Evolutionary conservation across 2,329 filamentous ascomycete species (phyloP).

Genomic region (Hypoxylon sp.): DNA sequence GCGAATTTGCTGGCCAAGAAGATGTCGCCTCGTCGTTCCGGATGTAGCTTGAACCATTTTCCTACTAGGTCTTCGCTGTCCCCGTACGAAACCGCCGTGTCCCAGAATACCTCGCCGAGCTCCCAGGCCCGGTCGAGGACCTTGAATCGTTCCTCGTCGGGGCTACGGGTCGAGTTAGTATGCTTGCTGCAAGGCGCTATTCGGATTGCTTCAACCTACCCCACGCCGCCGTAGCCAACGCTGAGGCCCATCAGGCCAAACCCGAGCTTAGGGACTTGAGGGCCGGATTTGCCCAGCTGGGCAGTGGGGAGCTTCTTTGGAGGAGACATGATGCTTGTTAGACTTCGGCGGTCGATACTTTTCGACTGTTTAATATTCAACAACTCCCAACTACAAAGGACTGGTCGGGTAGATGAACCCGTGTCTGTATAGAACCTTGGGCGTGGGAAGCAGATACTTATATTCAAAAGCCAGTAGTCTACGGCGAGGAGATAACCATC

Average conservation of each 20-base stretch:
- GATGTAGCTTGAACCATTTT: slow-evolving; percentile 59
- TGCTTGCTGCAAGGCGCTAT: background rate
- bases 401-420: background rate
- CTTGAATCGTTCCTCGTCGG: slow-evolving; percentile 43
- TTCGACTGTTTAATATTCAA: background rate
- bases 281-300: slow-evolving; percentile 44
- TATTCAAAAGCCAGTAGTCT: slow-evolving; percentile 2
- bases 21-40: slow-evolving; percentile 56
- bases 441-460: slow-evolving; percentile 14
- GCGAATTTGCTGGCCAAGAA: slow-evolving; percentile 58
- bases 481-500: background rate
- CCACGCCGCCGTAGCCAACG: slow-evolving; percentile 34
- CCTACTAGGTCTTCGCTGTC: slow-evolving; percentile 60
- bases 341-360: background rate
- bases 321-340: slow-evolving; percentile 14
- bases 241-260: slow-evolving; percentile 50
- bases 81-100: slow-evolving; percentile 58
- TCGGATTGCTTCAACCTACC: slow-evolving; percentile 20
- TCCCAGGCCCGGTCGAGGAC: slow-evolving; percentile 49
- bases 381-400: background rate
- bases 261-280: slow-evolving; percentile 44
- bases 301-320: slow-evolving; percentile 31
- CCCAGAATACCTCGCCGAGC: slow-evolving; percentile 62
- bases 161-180: slow-evolving; percentile 20
- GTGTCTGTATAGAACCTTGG: background rate